phyloP scores from a whole-genome alignment of 169 alveolate genomes.

The Cryptosporidium meleagridis region DNA sequence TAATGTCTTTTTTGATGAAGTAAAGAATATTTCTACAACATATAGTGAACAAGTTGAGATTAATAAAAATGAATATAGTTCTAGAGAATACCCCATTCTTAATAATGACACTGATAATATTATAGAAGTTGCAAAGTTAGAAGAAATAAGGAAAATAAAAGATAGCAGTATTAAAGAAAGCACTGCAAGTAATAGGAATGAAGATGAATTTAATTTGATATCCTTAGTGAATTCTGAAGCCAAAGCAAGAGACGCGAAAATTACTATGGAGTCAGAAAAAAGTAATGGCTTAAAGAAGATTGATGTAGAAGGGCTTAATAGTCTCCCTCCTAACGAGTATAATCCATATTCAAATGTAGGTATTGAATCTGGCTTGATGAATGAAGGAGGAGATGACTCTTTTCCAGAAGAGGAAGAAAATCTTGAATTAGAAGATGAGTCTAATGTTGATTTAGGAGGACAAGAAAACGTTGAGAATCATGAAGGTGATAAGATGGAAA shows the following conservation, averaged over 20 bases:
- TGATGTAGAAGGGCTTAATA: constrained; percentile 23
- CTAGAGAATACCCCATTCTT: neutral
- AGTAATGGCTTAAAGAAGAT: constrained; percentile 25
- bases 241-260: neutral
- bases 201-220: neutral
- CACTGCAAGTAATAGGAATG: neutral
- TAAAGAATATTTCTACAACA: neutral
- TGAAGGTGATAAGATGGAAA: neutral
- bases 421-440: neutral
- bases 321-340: neutral
- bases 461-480: neutral
- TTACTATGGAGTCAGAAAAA: neutral
- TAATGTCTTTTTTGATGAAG: neutral
- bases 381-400: neutral
- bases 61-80: neutral
- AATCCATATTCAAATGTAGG: constrained; percentile 6
- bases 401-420: neutral
- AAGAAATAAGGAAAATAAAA: neutral
- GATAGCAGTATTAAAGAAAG: neutral
- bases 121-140: neutral
- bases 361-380: neutral
- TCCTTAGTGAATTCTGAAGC: neutral
- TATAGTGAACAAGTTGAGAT: neutral
- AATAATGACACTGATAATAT: neutral
- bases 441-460: neutral